Percentiles rank a stretch among this genome's conserved stretches.
Evolutionary conservation across 257 asterid species (phyloP).

Genomic region (Solanum verrucosum): DNA sequence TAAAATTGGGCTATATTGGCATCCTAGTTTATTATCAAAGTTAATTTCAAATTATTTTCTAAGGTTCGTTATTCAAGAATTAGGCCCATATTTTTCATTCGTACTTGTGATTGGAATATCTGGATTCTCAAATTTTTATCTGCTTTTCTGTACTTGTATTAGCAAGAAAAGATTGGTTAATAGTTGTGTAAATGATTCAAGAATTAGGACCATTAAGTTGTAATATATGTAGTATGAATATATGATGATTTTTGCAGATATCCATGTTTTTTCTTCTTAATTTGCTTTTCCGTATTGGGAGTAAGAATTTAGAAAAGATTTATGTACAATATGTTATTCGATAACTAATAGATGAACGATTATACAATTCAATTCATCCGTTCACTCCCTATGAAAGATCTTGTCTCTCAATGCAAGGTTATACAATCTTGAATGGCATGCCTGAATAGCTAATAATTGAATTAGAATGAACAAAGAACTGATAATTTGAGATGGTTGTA

Average conservation of each 20-base stretch:
- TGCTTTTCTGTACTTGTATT: neutral
- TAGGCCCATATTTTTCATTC: neutral
- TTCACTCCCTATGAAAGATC: neutral
- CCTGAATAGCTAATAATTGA: neutral
- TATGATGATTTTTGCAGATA: neutral
- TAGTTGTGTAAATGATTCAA: neutral
- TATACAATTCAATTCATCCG: no score
- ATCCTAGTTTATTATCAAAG: neutral
- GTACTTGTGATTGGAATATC: neutral
- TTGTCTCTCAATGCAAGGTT: neutral
- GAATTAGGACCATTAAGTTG: neutral
- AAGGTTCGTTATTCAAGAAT: neutral
- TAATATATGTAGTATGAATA: neutral
- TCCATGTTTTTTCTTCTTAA: neutral
- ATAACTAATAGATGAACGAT: no score
- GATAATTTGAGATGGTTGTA: neutral
- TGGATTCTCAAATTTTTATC: neutral
- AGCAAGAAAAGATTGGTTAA: neutral
- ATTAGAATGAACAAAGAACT: neutral
- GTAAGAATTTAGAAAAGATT: neutral
- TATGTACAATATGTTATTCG: neutral
- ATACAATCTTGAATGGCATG: neutral
- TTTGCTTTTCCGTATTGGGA: no score
- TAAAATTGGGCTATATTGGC: conserved; percentile 42
- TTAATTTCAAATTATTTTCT: neutral